A percentile compares a stretch with the other conserved stretches of the same genome.
These are phyloP conservation scores for Candida sakaeoensis DNA, from an alignment of 805 yeast species.

Conservation along the genomic window DNA sequence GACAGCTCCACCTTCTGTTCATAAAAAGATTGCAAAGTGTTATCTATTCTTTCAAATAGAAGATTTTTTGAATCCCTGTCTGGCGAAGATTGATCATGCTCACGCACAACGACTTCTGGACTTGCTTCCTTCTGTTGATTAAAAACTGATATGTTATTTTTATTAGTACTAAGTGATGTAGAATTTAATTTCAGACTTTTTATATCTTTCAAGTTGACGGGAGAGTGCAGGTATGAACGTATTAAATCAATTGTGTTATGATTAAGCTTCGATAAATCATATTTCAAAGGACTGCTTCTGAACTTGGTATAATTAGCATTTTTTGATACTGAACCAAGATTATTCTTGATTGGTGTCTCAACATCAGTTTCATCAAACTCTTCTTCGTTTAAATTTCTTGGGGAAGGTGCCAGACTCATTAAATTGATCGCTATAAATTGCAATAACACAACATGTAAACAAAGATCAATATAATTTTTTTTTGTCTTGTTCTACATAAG, in stretches of 20 bases:
- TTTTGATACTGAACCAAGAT: not conserved
- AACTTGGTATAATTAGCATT: slow-evolving; percentile 8
- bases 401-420: not conserved
- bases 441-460: too few species aligned
- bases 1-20: slow-evolving; percentile 3
- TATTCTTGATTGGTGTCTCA: slow-evolving; percentile 24
- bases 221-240: not conserved
- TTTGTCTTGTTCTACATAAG: not conserved
- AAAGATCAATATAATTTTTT: slow-evolving; percentile 1
- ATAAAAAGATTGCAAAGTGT: slow-evolving; percentile 1
- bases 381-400: slow-evolving; percentile 6
- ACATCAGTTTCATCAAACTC: slow-evolving; percentile 30
- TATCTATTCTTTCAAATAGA: slow-evolving; percentile 2
- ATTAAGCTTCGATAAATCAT: slow-evolving; percentile 8
- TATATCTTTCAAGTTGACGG: slow-evolving; percentile 12
- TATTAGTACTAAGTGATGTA: too few species aligned
- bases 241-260: slow-evolving; percentile 1
- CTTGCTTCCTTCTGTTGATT: too few species aligned
- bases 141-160: too few species aligned
- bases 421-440: too few species aligned
- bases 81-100: not conserved
- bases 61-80: not conserved
- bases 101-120: too few species aligned
- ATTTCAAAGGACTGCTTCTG: slow-evolving; percentile 19
- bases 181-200: too few species aligned